A percentile compares a stretch with the other conserved stretches of the same genome.
Conservation (phyloP, 2,329 filamentous ascomycete genomes). For the Penicillium sp. region DNA sequence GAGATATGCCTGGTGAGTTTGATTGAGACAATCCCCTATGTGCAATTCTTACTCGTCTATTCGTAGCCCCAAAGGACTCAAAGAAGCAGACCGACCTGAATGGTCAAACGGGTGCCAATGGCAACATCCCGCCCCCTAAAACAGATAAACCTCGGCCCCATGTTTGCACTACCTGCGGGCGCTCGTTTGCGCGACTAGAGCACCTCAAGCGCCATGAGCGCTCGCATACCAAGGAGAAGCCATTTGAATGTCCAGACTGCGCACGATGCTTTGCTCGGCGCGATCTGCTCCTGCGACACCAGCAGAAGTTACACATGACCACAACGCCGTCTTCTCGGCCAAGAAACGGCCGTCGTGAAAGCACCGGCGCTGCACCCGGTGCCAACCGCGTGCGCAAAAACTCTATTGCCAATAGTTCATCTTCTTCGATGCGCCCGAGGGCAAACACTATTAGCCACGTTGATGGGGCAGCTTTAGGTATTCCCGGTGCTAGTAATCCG, state of each 20-base stretch:
- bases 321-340: slow-evolving; percentile 83
- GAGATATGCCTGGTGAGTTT: slow-evolving; percentile 41
- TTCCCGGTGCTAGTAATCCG: slow-evolving; percentile 44
- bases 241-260: slow-evolving; percentile 95
- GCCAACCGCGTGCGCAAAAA: slow-evolving; percentile 84
- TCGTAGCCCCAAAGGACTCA: slow-evolving; percentile 28
- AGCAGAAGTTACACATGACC: slow-evolving; percentile 97
- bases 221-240: slow-evolving; percentile 98
- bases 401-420: slow-evolving; percentile 67
- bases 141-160: slow-evolving; percentile 97
- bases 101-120: slow-evolving; percentile 30
- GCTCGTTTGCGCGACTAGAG: slow-evolving; percentile 91
- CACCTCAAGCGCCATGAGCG: slow-evolving; percentile 96
- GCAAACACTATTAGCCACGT: slow-evolving; percentile 97
- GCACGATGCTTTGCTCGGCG: slow-evolving; percentile 90
- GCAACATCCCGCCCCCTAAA: slow-evolving; percentile 69
- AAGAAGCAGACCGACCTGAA: slow-evolving; percentile 34
- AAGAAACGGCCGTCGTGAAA: slow-evolving; percentile 80
- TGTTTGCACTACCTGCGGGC: slow-evolving; percentile 84
- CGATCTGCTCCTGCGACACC: slow-evolving; percentile 87
- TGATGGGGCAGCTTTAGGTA: slow-evolving; percentile 71
- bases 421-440: slow-evolving; percentile 70
- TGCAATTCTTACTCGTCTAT: slow-evolving; percentile 25
- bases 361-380: slow-evolving; percentile 66
- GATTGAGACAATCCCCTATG: slow-evolving; percentile 14